These are phyloP conservation scores for Sungouiozyma ichnusensis DNA, from an alignment of 805 yeast genomes.

Conservation along the genomic window DNA sequence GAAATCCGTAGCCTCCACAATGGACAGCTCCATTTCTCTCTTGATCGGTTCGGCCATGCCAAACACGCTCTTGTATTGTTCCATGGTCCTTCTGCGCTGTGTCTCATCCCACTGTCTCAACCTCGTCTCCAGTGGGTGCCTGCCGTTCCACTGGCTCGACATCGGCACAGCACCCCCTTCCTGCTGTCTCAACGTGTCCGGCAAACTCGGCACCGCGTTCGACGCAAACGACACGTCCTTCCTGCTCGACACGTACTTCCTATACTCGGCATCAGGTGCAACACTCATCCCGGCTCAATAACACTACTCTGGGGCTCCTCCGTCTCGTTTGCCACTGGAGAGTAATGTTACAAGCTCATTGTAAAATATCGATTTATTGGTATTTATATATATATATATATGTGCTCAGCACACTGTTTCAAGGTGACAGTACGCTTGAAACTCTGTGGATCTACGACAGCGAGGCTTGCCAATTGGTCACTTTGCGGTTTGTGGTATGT, in stretches of 20 bases:
- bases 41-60: slow-evolving; percentile 93
- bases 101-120: slow-evolving; percentile 71
- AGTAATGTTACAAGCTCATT: not conserved
- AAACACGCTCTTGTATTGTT: slow-evolving; percentile 68
- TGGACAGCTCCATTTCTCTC: slow-evolving; percentile 76
- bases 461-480: too few relatives aligned
- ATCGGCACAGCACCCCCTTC: slow-evolving; percentile 48
- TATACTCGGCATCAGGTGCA: slow-evolving; percentile 42
- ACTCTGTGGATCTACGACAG: too few relatives aligned
- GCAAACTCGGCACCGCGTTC: slow-evolving; percentile 57
- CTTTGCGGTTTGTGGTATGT: too few relatives aligned
- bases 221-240: slow-evolving; percentile 33
- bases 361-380: too few relatives aligned
- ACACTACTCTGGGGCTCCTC: not conserved
- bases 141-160: slow-evolving; percentile 53
- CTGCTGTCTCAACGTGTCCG: slow-evolving; percentile 55
- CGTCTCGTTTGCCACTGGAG: not conserved
- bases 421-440: too few relatives aligned
- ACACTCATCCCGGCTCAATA: too few relatives aligned
- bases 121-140: slow-evolving; percentile 81
- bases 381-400: too few relatives aligned
- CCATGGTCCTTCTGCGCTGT: slow-evolving; percentile 59
- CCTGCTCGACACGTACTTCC: slow-evolving; percentile 38
- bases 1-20: slow-evolving; percentile 61
- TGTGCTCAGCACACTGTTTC: too few relatives aligned